Conservation (phyloP, 768 basidiomycete species). For the Tephrocybe rancida region DNA sequence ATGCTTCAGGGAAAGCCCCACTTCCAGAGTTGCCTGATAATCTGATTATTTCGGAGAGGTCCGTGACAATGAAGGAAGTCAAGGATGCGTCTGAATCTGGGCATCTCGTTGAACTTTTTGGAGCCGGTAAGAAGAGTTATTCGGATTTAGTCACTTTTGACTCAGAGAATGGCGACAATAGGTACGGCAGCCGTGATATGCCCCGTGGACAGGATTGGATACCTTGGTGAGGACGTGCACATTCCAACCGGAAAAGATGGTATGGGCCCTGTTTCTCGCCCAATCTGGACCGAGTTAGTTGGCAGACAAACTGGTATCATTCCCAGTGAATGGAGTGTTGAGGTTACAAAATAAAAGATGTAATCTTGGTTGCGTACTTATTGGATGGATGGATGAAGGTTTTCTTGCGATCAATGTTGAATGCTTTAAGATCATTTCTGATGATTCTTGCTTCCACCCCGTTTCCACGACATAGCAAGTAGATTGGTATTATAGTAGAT, state of each 20-base stretch:
- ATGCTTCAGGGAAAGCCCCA: conserved; percentile 45
- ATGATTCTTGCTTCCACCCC: no score
- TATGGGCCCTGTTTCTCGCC: conserved; percentile 78
- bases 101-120: conserved; percentile 78
- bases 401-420: no score
- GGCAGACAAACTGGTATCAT: conserved; percentile 82
- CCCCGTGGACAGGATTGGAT: conserved; percentile 74
- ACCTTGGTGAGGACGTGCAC: conserved; percentile 60
- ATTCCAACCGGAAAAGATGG: conserved; percentile 72
- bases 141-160: not conserved
- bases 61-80: conserved; percentile 78
- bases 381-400: no score
- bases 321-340: conserved; percentile 78
- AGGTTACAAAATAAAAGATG: conserved; percentile 30
- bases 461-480: no score
- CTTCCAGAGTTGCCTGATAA: conserved; percentile 56
- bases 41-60: conserved; percentile 65
- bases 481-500: no score
- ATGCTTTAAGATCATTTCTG: no score
- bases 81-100: conserved; percentile 60
- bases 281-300: conserved; percentile 71
- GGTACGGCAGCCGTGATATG: conserved; percentile 83
- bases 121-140: conserved; percentile 52
- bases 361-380: not conserved
- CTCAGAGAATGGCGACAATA: not conserved